Base-by-base conservation (phyloP, 805 yeast genomes). In the Novakomyces olei region DNA sequence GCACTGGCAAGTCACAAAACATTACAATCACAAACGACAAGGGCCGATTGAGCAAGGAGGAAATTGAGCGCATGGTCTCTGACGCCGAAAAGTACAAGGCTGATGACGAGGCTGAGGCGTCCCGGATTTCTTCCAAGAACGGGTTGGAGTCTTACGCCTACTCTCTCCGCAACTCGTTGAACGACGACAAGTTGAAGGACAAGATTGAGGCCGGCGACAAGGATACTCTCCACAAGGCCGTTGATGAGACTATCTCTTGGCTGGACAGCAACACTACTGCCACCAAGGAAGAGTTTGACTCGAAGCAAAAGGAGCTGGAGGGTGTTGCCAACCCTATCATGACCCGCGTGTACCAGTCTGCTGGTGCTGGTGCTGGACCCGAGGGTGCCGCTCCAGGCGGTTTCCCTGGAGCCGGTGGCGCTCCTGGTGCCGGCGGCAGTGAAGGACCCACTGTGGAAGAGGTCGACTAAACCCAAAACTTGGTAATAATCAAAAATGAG, bases 31-130 rank as follows among this genome's bases (percentile, higher is more conserved):
- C 95, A 61, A 85, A 83, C 66, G 95, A 83, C 60, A 85, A 83
- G 68, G 96, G 96, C 61, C 81, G 95, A 70, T 69, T 83, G 53
- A 79, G 94, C 42, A 78, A 81, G 71, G 94, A 83, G 58, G 95
- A 83, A 54, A 83, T 83, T 49, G 95, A 85, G 65, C 76, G 83
- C 62, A 83, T 83, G 96, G 94, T 85, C 42, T 62, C 78, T 43
- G 95, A 85, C 60, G 96, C 95, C 50, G 95, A 85, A 67, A 83
- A 81, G 67, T 83, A 63, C 72, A 81, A 78, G 68, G 93, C 78
- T 46, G 92, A 83, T 60, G 94, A 83, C 60, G 95, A 81, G 60
- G 68, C 71, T 64, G 94, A 83, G 69, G 78, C 93, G 52, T 57
- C 71, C 44, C 80, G 96, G 66, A 72, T 83, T 47, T 79, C 69